Percentiles rank a stretch among this genome's conserved stretches.
Conservation (phyloP, 2,329 filamentous ascomycete species). For the Sphaerulina populicola region DNA sequence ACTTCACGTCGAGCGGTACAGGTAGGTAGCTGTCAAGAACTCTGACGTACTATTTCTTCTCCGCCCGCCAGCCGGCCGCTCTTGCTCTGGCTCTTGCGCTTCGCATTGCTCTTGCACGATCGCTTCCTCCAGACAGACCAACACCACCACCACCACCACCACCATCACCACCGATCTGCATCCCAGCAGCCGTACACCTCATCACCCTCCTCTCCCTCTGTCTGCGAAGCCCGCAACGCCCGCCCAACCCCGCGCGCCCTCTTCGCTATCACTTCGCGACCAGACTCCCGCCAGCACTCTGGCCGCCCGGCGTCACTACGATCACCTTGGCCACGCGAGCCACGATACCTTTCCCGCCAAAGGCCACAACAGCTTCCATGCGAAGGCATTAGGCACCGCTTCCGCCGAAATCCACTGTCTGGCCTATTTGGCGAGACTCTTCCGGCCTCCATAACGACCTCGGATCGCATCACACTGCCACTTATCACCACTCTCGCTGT, state of each 20-base stretch:
- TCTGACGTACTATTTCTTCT: neutral
- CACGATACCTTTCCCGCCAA: conserved; percentile 7
- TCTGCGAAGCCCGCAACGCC: neutral
- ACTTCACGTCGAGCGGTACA: neutral
- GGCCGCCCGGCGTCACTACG: conserved; percentile 3
- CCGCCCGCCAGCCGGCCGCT: neutral
- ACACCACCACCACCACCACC: neutral
- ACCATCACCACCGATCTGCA: too few species aligned
- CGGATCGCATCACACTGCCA: neutral
- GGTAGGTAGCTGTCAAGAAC: neutral
- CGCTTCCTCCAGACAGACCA: neutral
- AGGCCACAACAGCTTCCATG: conserved; percentile 25
- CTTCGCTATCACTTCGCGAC: conserved; percentile 2
- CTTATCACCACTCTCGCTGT: neutral
- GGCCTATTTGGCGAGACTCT: conserved; percentile 40
- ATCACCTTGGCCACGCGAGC: conserved; percentile 5
- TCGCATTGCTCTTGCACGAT: neutral
- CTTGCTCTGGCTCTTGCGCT: neutral
- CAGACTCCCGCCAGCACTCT: conserved; percentile 6
- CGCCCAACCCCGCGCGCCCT: neutral
- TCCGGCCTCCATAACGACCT: conserved; percentile 38
- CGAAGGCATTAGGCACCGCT: conserved; percentile 20
- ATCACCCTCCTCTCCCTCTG: neutral
- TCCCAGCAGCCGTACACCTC: too few species aligned
- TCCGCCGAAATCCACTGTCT: conserved; percentile 41